These are phyloP conservation scores for Russula brevipes DNA, from an alignment of 768 basidiomycete genomes.

Conservation along the genomic window DNA sequence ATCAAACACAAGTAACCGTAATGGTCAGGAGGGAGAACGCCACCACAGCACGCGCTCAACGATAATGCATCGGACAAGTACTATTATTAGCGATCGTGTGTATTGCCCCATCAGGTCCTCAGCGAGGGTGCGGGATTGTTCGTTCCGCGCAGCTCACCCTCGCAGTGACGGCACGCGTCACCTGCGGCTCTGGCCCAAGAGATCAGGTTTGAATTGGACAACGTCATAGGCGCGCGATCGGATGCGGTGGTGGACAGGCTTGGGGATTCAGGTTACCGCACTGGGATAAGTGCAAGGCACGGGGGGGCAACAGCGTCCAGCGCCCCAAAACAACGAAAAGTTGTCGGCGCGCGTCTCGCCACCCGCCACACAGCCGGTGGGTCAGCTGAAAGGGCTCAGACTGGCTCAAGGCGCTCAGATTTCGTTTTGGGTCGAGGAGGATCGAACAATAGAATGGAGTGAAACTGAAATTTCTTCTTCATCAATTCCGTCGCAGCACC, in stretches of 20 bases:
- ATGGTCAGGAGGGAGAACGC: too few relatives aligned
- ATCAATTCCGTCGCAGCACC: too few relatives aligned
- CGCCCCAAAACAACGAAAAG: not conserved
- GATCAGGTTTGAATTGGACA: not conserved
- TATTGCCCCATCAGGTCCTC: too few relatives aligned
- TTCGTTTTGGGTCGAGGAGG: not conserved
- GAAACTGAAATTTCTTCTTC: not conserved
- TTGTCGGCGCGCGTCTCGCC: not conserved
- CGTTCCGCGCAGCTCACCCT: too few relatives aligned
- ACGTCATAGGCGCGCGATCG: conserved; percentile 18
- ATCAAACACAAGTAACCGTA: too few relatives aligned
- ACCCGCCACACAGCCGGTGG: not conserved
- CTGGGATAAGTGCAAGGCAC: not conserved
- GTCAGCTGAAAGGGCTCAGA: not conserved
- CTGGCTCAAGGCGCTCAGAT: not conserved
- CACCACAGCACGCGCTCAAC: too few relatives aligned
- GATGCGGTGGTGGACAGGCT: not conserved
- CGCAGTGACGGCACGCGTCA: conserved; percentile 2
- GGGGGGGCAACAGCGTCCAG: not conserved
- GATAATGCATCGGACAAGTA: too few relatives aligned
- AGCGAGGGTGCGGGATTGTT: too few relatives aligned
- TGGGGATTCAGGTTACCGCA: conserved; percentile 1
- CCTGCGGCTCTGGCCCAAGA: not conserved
- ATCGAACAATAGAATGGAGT: not conserved
- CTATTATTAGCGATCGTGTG: too few relatives aligned